Evolutionary conservation across 805 yeast genomes (phyloP), one percentile per base, ranked within the genome.

Genomic region (Cyberlindnera veronae): DNA sequence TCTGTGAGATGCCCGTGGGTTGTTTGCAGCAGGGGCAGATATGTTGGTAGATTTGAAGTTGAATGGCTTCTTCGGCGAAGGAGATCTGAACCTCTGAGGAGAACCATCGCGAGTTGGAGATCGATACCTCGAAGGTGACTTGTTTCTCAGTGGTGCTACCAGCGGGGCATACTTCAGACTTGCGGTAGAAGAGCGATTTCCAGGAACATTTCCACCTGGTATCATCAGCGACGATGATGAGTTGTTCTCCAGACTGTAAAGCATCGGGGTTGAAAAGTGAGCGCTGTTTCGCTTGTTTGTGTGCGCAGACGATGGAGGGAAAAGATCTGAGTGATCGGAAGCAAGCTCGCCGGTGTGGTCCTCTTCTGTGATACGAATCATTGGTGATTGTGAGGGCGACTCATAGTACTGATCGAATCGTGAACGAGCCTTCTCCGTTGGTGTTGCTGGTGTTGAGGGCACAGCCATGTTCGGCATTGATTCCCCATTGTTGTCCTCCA

Each of bases 1-100:
- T 69, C 99, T 80, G 53, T 80, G 86, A 0, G 84, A 79, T 1
- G 88, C 77, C 54, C 68, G 57, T n/a, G 60, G 54, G 37, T 57
- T 55, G 24, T 67, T 61, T 22, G 47, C 44, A 10, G 58, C 51
- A 37, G 40, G 58, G 19, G 38, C 58, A 9, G 44, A 60, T 40
- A 64, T 51, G 46, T 67, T 73, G 44, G 76, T 74, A 8, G 84
- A 73, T 48, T 76, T 70, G 66, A 82, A 84, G 52, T 80, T 79
- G 67, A 84, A 84, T 1, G 90, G 90, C 36, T 53, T 55, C 36
- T 41, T 55, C 8, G 60, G 59, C 1, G 58, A 53, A 1, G 55
- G 46, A 1, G 60, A 53, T 12, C 56, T 44, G 35, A 40, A 39
- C 32, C 64, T 51, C 4, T 53, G 42, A 1, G 70, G 69, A 0